Base-by-base conservation (phyloP, 768 basidiomycete genomes). In the Collybiopsis luxurians region DNA sequence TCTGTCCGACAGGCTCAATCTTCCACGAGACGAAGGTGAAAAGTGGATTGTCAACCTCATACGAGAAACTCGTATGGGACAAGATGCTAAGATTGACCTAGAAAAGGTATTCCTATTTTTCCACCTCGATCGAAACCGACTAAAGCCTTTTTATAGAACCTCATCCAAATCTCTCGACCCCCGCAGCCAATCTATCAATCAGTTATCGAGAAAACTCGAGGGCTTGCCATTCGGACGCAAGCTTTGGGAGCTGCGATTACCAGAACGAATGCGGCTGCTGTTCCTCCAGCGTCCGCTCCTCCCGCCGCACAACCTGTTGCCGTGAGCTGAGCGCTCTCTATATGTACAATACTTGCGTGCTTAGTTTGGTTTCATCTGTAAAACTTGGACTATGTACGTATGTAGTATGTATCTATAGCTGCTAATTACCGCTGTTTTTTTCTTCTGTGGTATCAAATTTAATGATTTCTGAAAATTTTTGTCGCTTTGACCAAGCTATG, bases 41-140 rank as follows among this genome's bases (percentile, higher is more conserved):
- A 96, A 96, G 66, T 99, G 96, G 96, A 96, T 98, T 60, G 97
- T 98, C 65, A 98, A 98, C 77, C 89, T 98, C 59, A 97, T 98
- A 65, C 86, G 97, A 31, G 97, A 98, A 73, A 96, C 95, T 5
- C 84, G 94, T 45, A 93, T 96, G 89, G 93, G 93, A 13, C 89
- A 92, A 1, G 96, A 98, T 64, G 96, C 96, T 51, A 97, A 96
- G 76, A 98, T 98, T 59, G 96, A 98, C 71, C 79, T 98, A 26
- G 94, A 95, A 72, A 94, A 96, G 79, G 94, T 91, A 59, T 38
- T 75, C 59, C n/a, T 59, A 46, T 13, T 19, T 11, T 13, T 26
- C 51, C 6, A 21, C 15, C 39, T 26, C 10, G 12, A 6, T 48
- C 47, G 6, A n/a, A 17, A 28, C 47, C 26, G 47, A 11, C 34